Percentiles rank a stretch among this genome's conserved stretches.
These are phyloP conservation scores for Phlebopus sp. DNA, from an alignment of 1,284 basidiomycete species.

Conservation along the genomic window DNA sequence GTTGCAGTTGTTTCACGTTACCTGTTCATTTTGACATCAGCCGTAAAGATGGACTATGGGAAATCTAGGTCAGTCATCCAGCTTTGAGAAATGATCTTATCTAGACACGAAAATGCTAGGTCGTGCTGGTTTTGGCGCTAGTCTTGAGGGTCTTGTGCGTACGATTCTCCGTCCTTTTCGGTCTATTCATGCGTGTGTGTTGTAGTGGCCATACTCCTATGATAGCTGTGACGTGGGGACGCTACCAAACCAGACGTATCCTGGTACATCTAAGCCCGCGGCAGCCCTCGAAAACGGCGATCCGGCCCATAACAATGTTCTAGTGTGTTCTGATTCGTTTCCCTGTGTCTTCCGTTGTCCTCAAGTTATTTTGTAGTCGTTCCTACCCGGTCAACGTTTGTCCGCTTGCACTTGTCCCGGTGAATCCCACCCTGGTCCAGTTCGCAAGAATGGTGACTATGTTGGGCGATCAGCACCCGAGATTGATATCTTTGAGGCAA, in stretches of 20 bases:
- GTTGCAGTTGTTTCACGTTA: conserved; percentile 11
- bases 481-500: conserved; percentile 47
- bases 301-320: conserved; percentile 33
- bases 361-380: conserved; percentile 43
- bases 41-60: conserved; percentile 70
- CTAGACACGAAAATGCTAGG: conserved; percentile 41
- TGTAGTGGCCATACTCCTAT: conserved; percentile 67
- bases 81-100: conserved; percentile 8
- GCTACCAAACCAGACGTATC: conserved; percentile 71
- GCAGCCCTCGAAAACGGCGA: conserved; percentile 46
- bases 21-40: conserved; percentile 2
- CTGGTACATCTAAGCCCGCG: conserved; percentile 49
- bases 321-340: conserved; percentile 31
- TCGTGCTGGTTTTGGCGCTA: conserved; percentile 72
- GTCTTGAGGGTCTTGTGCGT: conserved; percentile 55
- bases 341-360: conserved; percentile 3
- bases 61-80: conserved; percentile 54
- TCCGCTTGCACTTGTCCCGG: conserved; percentile 79
- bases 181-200: background rate
- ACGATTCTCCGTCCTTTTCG: background rate
- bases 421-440: conserved; percentile 82
- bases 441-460: conserved; percentile 53
- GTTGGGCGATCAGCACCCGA: conserved; percentile 81
- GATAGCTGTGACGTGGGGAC: conserved; percentile 84
- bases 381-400: conserved; percentile 78